Evolutionary conservation across 1,284 basidiomycete genomes (phyloP), one percentile per base, ranked within the genome.

Genomic region (Malassezia globosa): DNA sequence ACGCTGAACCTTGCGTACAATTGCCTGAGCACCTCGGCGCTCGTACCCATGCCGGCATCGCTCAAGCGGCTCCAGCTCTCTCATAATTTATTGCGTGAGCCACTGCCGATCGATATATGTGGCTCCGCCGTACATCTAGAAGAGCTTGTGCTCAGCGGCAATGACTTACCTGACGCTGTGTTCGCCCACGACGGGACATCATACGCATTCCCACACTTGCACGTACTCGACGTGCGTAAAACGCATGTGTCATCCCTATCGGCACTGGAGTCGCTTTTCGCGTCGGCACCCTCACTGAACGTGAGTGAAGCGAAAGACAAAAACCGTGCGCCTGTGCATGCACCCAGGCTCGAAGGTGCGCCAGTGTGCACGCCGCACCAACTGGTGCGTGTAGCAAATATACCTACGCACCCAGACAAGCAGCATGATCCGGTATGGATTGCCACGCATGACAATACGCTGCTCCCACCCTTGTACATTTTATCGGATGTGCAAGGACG

Each of bases 1-100:
- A 54, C 42, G 16, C 46, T 69, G 26, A 56, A 63, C 42, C 58
- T 65, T 29, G 55, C 56, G 48, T 42, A 56, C 46, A 69, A 69
- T 33, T 45, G 51, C 24, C 52, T 69, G 34, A 42, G 39, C 21
- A 63, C 63, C 24, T 49, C 51, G 14, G 58, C 59, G 1, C 33
- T 69, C 8, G 34, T 63, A 1, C 41, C 53, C 5, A 46, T 61
- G 37, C 66, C 64, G 4, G 46, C 48, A 2, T 37, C 46, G 19
- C 54, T 68, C 22, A 45, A 45, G 27, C 55, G 52, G 14, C 48
- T 66, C 37, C 51, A 63, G 24, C 40, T 67, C 10, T 54, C 55
- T 19, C 43, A 64, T 51, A 67, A 67, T 48, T 46, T 24, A 44
- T 47, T 67, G 18, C 56, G 59, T 23, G 61, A 59, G n/a, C 60